phyloP scores from a whole-genome alignment of 257 asterid species.

The Lycium barbarum region DNA sequence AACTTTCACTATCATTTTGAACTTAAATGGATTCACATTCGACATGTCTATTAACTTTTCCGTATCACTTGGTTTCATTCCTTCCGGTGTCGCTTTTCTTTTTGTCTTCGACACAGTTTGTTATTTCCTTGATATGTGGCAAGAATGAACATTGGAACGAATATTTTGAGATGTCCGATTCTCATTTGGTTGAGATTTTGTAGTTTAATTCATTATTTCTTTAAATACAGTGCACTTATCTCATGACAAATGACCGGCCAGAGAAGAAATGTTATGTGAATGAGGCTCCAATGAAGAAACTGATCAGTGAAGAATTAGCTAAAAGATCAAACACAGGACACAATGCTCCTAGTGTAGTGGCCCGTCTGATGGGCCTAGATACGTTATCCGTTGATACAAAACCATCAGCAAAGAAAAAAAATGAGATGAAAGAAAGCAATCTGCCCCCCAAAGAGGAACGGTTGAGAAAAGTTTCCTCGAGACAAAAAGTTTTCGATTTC shows the following conservation, averaged over 20 bases:
- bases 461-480: slow-evolving; percentile 42
- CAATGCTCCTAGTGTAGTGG: slow-evolving; percentile 79
- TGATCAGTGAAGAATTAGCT: slow-evolving; percentile 71
- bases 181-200: neutral
- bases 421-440: slow-evolving; percentile 39
- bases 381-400: slow-evolving; percentile 63
- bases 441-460: slow-evolving; percentile 36
- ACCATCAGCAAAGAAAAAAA: slow-evolving; percentile 38
- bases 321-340: slow-evolving; percentile 53
- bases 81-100: neutral
- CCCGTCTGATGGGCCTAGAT: slow-evolving; percentile 98
- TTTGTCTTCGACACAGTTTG: too few relatives aligned
- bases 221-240: slow-evolving; percentile 59
- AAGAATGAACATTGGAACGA: neutral
- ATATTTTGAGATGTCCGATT: neutral
- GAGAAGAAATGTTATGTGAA: slow-evolving; percentile 46
- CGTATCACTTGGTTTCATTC: neutral
- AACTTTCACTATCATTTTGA: neutral
- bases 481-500: slow-evolving; percentile 47
- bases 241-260: slow-evolving; percentile 49
- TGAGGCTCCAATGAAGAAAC: slow-evolving; percentile 77
- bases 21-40: neutral
- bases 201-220: neutral
- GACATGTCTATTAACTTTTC: neutral
- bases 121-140: neutral